Conservation (phyloP, 2,329 filamentous ascomycete genomes). For the Shiraia bambusicola region DNA sequence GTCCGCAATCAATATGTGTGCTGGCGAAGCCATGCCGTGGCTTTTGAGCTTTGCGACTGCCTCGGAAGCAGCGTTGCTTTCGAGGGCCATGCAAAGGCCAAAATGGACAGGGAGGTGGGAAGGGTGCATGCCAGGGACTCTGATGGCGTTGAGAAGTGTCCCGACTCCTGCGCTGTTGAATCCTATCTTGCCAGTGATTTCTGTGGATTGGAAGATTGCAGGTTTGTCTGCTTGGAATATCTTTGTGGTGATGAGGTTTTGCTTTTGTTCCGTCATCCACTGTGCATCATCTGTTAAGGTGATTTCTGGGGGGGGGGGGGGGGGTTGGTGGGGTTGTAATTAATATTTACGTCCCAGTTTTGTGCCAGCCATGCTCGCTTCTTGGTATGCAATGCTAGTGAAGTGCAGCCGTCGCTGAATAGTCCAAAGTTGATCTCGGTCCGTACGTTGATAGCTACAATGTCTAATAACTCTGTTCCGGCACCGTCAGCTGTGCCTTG, state of each 20-base stretch:
- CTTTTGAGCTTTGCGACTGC: slow-evolving; percentile 50
- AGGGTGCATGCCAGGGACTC: slow-evolving; percentile 56
- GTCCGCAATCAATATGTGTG: slow-evolving; percentile 59
- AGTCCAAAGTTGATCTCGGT: slow-evolving; percentile 61
- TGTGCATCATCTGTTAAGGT: slow-evolving; percentile 16
- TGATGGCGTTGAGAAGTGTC: slow-evolving; percentile 63
- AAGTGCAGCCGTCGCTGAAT: slow-evolving; percentile 61
- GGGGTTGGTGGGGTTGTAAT: neutral
- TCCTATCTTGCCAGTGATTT: slow-evolving; percentile 67
- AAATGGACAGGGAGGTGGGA: slow-evolving; percentile 62
- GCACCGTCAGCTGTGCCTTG: slow-evolving; percentile 57
- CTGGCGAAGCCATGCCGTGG: slow-evolving; percentile 54
- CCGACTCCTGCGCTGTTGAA: slow-evolving; percentile 62
- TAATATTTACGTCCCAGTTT: slow-evolving; percentile 57
- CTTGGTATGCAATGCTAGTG: slow-evolving; percentile 49
- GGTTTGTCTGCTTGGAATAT: slow-evolving; percentile 50
- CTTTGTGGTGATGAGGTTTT: slow-evolving; percentile 53
- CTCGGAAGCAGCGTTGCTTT: slow-evolving; percentile 51
- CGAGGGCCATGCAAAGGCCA: slow-evolving; percentile 58
- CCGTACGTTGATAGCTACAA: slow-evolving; percentile 60
- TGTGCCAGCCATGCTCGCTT: slow-evolving; percentile 52
- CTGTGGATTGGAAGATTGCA: slow-evolving; percentile 58
- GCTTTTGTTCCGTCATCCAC: slow-evolving; percentile 56
- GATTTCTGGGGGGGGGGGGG: too few relatives aligned
- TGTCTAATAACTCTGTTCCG: slow-evolving; percentile 49